Evolutionary conservation across 345 rosid species (phyloP).

Genomic region (Raphanus raphanistrum): DNA sequence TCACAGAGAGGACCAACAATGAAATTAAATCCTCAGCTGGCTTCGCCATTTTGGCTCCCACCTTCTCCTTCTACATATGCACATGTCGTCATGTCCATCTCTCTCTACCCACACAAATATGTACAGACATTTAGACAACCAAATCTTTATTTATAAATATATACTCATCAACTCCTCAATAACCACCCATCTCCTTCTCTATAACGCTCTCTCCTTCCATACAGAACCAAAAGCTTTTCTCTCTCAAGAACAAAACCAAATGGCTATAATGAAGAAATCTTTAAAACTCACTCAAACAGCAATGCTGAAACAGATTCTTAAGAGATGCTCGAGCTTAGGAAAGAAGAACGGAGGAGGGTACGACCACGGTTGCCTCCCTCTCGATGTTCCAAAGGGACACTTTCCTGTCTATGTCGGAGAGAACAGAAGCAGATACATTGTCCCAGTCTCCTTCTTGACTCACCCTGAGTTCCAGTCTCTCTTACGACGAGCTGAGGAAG

Average conservation of each 20-base stretch:
- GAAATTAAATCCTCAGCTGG: constrained; percentile 38
- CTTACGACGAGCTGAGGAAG: constrained; percentile 84
- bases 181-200: constrained; percentile 32
- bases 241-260: constrained; percentile 28
- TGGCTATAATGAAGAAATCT: constrained; percentile 55
- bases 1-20: constrained; percentile 54
- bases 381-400: constrained; percentile 93
- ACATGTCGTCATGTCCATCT: constrained; percentile 43
- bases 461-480: constrained; percentile 81
- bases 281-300: constrained; percentile 55
- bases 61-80: constrained; percentile 46
- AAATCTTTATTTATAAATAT: constrained; percentile 32
- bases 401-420: constrained; percentile 92
- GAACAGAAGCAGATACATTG: constrained; percentile 81
- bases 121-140: constrained; percentile 36
- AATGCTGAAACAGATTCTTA: constrained; percentile 61
- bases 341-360: constrained; percentile 47
- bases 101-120: constrained; percentile 17
- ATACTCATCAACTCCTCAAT: constrained; percentile 37
- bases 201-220: constrained; percentile 12
- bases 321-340: constrained; percentile 70
- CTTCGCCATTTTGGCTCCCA: constrained; percentile 55
- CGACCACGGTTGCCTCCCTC: constrained; percentile 55
- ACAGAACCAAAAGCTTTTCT: constrained; percentile 26
- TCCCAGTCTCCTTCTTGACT: constrained; percentile 77